Conservation (phyloP, 805 yeast genomes). For the Candida ortonii region DNA sequence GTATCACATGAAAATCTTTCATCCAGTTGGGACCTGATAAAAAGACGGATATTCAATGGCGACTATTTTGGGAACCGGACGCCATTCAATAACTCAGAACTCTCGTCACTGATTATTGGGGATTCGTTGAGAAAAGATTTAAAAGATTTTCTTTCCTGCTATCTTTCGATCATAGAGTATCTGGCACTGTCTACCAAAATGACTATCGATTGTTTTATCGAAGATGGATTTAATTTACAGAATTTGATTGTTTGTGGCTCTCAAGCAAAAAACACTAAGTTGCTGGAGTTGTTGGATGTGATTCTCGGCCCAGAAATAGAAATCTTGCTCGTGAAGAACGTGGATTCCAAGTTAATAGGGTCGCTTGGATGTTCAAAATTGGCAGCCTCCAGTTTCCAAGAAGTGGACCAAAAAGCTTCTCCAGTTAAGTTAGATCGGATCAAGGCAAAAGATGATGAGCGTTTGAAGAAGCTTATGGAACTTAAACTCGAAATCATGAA, state of each 20-base stretch:
- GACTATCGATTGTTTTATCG: constrained; percentile 33
- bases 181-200: constrained; percentile 49
- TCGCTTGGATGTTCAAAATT: constrained; percentile 17
- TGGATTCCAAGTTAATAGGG: constrained; percentile 16
- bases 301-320: constrained; percentile 22
- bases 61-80: constrained; percentile 59
- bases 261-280: constrained; percentile 46
- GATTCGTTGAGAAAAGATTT: constrained; percentile 38
- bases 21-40: constrained; percentile 14
- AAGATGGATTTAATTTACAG: constrained; percentile 24
- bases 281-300: constrained; percentile 33
- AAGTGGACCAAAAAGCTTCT: too few species aligned
- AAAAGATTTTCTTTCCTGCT: constrained; percentile 38
- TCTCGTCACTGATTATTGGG: constrained; percentile 50
- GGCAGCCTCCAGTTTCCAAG: too few species aligned
- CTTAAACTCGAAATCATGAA: constrained; percentile 11
- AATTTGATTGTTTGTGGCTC: constrained; percentile 49
- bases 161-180: constrained; percentile 48
- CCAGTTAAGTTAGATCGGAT: constrained; percentile 1
- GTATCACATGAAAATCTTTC: constrained; percentile 17
- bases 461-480: constrained; percentile 9
- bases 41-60: constrained; percentile 46
- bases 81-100: constrained; percentile 47
- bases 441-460: not conserved
- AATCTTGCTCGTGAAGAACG: constrained; percentile 4